Evolutionary conservation across 345 rosid species (phyloP), one percentile per base, ranked within the genome.

Genomic region (Melastoma malabathricum): DNA sequence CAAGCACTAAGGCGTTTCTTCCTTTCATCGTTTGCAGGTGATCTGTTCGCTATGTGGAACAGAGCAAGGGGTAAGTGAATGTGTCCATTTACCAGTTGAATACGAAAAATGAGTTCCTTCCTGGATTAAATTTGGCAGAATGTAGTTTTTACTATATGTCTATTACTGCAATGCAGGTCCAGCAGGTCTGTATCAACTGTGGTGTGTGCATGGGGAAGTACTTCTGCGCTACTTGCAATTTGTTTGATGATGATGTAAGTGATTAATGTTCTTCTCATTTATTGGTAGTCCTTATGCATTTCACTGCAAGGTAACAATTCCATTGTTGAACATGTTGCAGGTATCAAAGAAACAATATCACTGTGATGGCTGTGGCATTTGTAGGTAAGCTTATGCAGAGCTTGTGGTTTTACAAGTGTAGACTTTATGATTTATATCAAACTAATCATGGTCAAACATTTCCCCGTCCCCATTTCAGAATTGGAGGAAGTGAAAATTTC

Each of bases 201-300:
- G 83, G 90, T 43, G 83, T 72, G 53, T 75, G 84, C 58, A 75
- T 85, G 89, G 89, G 94, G 51, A 73, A 75, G 54, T 84, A 82
- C 62, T 84, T 75, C 43, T 85, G 95, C 64, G 43, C 70, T 1
- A 66, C 63, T 41, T 85, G 95, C 81, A 85, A 79, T 46, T 75
- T 82, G 61, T 79, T 77, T 1, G 84, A 82, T 22, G 89, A 82
- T 68, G 87, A 85, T 67, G 95, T 82, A 63, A 61, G 66, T 27
- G 6, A 46, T 17, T 18, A 18, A 54, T 44, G 19, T 39, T 41
- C 34, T 39, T 41, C 34, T 15, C 29, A 18, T 54, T 52, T 29
- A 34, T 18, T 52, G 14, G 15, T 41, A 5, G 58, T 39, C 27
- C 43, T 9, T 0, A 54, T 54, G 2, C 0, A 46, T 46, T 18